Percentiles rank a stretch among this genome's conserved stretches.
Conservation (phyloP, 169 alveolate species). For the Cryptosporidium felis region DNA sequence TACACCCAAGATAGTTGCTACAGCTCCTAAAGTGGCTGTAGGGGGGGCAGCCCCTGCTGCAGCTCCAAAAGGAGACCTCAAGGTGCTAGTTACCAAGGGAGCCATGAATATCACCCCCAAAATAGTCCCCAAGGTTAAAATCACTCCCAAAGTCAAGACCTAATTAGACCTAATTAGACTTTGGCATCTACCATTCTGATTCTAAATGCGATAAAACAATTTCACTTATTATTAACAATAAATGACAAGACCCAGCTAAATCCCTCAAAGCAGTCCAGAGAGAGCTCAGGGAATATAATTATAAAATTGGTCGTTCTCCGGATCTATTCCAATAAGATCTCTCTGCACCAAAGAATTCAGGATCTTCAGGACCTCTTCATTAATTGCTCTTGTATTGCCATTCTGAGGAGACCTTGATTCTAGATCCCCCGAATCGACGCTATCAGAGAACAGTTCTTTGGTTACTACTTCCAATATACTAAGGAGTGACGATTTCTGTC, state of each 20-base stretch:
- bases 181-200: background rate
- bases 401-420: background rate
- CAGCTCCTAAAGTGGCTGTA: conserved; percentile 1
- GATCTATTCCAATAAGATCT: conserved; percentile 34
- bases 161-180: background rate
- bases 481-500: background rate
- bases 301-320: conserved; percentile 28
- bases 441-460: background rate
- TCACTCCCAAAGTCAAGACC: conserved; percentile 18
- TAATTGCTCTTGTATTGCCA: background rate
- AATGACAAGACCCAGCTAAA: too few relatives aligned
- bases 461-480: conserved; percentile 23
- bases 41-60: background rate
- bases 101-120: conserved; percentile 41
- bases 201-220: background rate
- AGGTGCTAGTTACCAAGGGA: conserved; percentile 21
- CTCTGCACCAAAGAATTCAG: conserved; percentile 26
- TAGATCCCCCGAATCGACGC: background rate
- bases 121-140: conserved; percentile 51
- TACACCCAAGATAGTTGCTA: conserved; percentile 29
- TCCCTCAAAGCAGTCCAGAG: too few relatives aligned
- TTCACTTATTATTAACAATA: too few relatives aligned
- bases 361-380: conserved; percentile 18
- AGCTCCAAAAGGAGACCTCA: conserved; percentile 14
- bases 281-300: conserved; percentile 22